Base-by-base conservation (phyloP, 257 asterid genomes). In the Knoxia roxburghii region DNA sequence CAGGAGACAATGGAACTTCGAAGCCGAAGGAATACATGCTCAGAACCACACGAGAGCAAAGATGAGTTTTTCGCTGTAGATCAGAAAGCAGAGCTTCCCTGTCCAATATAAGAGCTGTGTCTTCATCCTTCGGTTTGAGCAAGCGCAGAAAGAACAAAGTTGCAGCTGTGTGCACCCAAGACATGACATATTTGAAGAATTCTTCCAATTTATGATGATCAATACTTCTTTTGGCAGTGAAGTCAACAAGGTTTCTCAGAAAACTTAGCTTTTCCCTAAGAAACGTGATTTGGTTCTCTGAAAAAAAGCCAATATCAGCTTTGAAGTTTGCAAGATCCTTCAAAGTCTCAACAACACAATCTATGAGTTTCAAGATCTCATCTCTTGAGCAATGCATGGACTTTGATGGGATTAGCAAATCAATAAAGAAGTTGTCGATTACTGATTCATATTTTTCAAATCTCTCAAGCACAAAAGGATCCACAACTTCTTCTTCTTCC, bases 71-170 rank as follows among this genome's bases (percentile, higher is more conserved):
- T 7, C 4, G 23, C 63, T 29, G 24, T 57, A 57, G 41, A 57
- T 57, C 43, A 57, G 63, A 32, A 57, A 32, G 24, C 43, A 32
- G 7, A 32, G 63, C 18, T 57, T 37, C n/a, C n/a, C n/a, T n/a
- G n/a, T 29, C 63, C n/a, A 30, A 57, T 17, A 23, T 18, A 15
- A 15, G 41, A 1, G 63, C 63, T 41, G 6, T 7, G 6, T 20
- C n/a, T 43, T 64, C 51, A 43, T 72, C 71, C 27, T 32, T 21
- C 20, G 10, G 45, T 13, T 49, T 43, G 21, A 73, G 10, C 45
- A 52, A 57, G 14, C 32, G 24, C 41, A 51, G n/a, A 56, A 45
- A 17, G 11, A 60, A 51, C 11, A 65, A n/a, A 3, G 43, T 27
- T 33, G 60, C 20, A 17, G 68, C 46, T 0, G 12, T 58, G 2